Percentiles rank a stretch among this genome's conserved stretches.
These are phyloP conservation scores for Carex scoparia DNA, from an alignment of 176 grass and related monocot genomes.

Conservation along the genomic window DNA sequence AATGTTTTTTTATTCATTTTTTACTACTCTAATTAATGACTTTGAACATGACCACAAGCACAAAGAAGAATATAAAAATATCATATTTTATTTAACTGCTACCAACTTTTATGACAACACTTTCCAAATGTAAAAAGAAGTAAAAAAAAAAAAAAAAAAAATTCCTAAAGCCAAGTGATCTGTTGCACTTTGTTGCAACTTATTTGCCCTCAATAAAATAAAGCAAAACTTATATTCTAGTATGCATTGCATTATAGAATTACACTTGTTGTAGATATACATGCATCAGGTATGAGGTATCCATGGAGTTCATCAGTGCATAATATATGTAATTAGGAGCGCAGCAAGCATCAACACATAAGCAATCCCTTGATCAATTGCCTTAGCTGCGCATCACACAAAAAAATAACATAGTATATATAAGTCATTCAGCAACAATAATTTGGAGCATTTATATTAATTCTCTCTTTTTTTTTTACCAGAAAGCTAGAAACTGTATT, in stretches of 20 bases:
- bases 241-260: neutral
- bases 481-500: no score
- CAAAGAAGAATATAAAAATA: neutral
- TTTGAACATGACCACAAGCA: neutral
- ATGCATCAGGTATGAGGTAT: neutral
- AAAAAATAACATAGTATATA: neutral
- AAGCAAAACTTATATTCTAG: neutral
- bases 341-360: slow-evolving; percentile 45
- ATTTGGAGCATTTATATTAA: no score
- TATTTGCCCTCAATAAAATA: neutral
- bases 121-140: neutral
- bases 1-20: neutral
- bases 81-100: neutral
- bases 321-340: slow-evolving; percentile 39
- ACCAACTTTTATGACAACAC: neutral
- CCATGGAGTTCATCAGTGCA: slow-evolving; percentile 1
- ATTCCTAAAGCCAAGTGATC: neutral
- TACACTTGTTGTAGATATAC: neutral
- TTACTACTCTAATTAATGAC: neutral
- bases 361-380: slow-evolving; percentile 45
- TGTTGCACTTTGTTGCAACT: neutral
- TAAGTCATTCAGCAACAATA: neutral
- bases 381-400: slow-evolving; percentile 35
- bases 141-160: neutral
- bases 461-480: no score